Evolutionary conservation across 1,139 yeast species (phyloP).

Genomic region (Blastobotrys persicus): DNA sequence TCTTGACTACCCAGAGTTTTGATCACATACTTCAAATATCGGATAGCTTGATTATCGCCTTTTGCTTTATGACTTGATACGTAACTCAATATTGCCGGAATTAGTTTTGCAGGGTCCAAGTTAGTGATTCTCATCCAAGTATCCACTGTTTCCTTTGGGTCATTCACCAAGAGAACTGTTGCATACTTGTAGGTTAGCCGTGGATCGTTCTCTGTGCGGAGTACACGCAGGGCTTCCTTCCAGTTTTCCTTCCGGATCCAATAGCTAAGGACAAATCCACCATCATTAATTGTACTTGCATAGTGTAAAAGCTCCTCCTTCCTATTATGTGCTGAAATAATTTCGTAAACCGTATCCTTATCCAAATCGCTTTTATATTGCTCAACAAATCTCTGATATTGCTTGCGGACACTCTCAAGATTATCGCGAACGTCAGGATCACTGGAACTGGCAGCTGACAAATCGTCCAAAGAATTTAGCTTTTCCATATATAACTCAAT

Average conservation of each 20-base stretch:
- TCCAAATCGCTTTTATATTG: slow-evolving; percentile 54
- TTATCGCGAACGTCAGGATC: slow-evolving; percentile 19
- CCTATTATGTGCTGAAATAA: slow-evolving; percentile 64
- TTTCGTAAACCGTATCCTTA: slow-evolving; percentile 65
- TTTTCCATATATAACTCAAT: slow-evolving; percentile 61
- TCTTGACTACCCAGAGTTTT: slow-evolving; percentile 50
- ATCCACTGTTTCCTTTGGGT: slow-evolving; percentile 68
- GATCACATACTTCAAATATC: slow-evolving; percentile 61
- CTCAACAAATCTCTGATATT: slow-evolving; percentile 47
- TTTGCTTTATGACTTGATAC: slow-evolving; percentile 44
- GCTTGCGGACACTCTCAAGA: slow-evolving; percentile 24
- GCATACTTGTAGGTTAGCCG: slow-evolving; percentile 63
- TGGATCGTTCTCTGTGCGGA: slow-evolving; percentile 51
- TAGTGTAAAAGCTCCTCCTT: slow-evolving; percentile 61
- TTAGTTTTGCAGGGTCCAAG: slow-evolving; percentile 56
- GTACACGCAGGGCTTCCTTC: slow-evolving; percentile 63
- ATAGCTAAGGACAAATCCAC: slow-evolving; percentile 63
- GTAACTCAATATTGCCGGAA: slow-evolving; percentile 75
- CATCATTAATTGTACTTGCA: slow-evolving; percentile 69
- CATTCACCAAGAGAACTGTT: slow-evolving; percentile 62
- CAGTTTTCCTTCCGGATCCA: slow-evolving; percentile 71
- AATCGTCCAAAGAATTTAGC: slow-evolving; percentile 48
- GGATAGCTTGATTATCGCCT: slow-evolving; percentile 56
- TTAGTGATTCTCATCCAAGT: slow-evolving; percentile 66
- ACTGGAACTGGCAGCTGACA: slow-evolving; percentile 24